Conservation (phyloP, 2,329 filamentous ascomycete species). For the Mycosphaerelloides madeirae region DNA sequence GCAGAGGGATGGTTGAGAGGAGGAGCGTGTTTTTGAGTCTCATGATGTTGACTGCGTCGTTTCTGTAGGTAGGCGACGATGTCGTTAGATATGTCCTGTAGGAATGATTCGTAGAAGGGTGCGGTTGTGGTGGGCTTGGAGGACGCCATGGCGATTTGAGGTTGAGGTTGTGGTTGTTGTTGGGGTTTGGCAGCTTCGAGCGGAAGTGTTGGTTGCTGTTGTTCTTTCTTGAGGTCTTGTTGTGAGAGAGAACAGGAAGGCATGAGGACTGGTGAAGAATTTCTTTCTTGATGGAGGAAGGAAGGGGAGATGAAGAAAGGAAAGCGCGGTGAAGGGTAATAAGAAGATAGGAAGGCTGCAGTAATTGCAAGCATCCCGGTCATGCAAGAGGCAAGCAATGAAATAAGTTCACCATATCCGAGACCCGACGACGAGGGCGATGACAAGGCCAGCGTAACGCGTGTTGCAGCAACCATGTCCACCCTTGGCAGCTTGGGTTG, state of each 20-base stretch:
- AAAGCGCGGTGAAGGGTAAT: neutral
- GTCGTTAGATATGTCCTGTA: conserved; percentile 25
- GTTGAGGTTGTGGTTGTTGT: conserved; percentile 6
- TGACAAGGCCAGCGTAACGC: neutral
- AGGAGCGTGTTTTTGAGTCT: conserved; percentile 1
- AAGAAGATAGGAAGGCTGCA: neutral
- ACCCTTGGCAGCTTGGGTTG: neutral
- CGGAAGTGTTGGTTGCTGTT: neutral
- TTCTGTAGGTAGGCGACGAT: conserved; percentile 20
- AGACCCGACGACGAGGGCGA: no score
- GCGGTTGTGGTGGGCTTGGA: neutral
- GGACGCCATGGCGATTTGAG: neutral
- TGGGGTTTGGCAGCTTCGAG: conserved; percentile 8
- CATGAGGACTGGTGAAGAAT: conserved; percentile 1
- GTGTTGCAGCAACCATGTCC: neutral
- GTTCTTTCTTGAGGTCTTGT: neutral
- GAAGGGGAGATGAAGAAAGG: neutral
- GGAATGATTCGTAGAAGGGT: conserved; percentile 24
- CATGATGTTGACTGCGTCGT: neutral
- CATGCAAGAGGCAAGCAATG: no score
- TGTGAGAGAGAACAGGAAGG: conserved; percentile 2
- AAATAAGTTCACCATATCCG: no score
- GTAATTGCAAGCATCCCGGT: no score
- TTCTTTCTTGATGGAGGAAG: no score
- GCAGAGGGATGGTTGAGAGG: neutral